phyloP scores from a whole-genome alignment of 2,329 filamentous ascomycete genomes.

The Ophiostoma sp. region DNA sequence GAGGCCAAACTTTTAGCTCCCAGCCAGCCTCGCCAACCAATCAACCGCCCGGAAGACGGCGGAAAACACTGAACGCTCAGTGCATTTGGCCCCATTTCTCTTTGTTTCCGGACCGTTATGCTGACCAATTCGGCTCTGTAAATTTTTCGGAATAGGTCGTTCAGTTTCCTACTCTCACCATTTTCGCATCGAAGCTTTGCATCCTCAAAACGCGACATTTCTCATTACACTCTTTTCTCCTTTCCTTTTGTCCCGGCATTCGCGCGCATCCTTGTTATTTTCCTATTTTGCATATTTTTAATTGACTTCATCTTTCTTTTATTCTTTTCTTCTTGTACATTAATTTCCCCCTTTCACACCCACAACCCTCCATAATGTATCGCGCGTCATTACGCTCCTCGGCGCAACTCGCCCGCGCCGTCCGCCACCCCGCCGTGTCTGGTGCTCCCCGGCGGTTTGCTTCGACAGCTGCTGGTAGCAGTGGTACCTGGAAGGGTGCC shows the following conservation, averaged over 20 bases:
- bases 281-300: background rate
- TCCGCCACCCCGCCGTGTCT: conserved; percentile 44
- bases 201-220: background rate
- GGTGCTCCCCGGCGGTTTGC: conserved; percentile 51
- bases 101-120: background rate
- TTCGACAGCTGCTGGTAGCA: conserved; percentile 56
- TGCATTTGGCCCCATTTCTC: background rate
- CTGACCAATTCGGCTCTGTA: conserved; percentile 27
- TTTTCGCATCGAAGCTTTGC: background rate
- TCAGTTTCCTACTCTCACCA: background rate
- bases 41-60: background rate
- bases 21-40: conserved; percentile 19
- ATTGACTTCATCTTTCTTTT: conserved; percentile 3
- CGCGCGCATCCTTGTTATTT: conserved; percentile 1
- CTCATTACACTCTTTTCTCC: background rate
- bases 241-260: conserved; percentile 7
- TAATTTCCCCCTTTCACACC: conserved; percentile 7
- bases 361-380: conserved; percentile 47
- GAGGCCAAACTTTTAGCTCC: background rate
- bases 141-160: conserved; percentile 23
- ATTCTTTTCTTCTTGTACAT: conserved; percentile 10
- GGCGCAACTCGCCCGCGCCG: conserved; percentile 44
- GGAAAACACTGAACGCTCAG: conserved; percentile 17
- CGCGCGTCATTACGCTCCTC: conserved; percentile 52
- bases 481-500: conserved; percentile 79